Conservation (phyloP, 768 basidiomycete genomes). For the Leccinum incarnatum region DNA sequence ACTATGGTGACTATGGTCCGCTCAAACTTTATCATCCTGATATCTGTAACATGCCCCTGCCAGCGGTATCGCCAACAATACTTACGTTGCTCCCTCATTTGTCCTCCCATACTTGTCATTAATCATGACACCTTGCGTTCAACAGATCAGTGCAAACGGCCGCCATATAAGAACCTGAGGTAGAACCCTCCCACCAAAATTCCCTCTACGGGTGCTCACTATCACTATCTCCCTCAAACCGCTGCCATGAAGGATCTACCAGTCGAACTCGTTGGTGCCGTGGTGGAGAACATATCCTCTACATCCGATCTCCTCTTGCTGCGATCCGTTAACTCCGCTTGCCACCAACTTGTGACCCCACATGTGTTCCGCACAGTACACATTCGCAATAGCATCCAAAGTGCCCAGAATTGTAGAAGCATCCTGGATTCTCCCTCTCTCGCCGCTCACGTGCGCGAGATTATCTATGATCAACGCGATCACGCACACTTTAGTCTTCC, state of each 20-base stretch:
- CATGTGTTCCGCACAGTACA: constrained; percentile 20
- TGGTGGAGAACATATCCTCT: constrained; percentile 24
- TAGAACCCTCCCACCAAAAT: too few species aligned
- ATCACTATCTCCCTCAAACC: background rate
- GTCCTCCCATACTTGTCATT: too few species aligned
- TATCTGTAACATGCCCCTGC: too few species aligned
- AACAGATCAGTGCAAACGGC: too few species aligned
- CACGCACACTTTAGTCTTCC: constrained; percentile 23
- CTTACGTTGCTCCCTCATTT: too few species aligned
- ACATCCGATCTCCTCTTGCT: constrained; percentile 18
- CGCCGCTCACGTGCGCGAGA: constrained; percentile 22
- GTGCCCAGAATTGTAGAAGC: constrained; percentile 23
- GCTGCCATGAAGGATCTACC: constrained; percentile 25
- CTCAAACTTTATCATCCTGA: too few species aligned
- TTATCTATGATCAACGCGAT: constrained; percentile 31
- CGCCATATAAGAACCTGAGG: too few species aligned
- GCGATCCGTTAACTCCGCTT: constrained; percentile 24
- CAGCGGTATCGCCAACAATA: too few species aligned
- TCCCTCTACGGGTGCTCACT: too few species aligned
- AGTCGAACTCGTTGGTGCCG: constrained; percentile 25
- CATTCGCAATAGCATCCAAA: constrained; percentile 25
- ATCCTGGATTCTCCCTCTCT: constrained; percentile 24
- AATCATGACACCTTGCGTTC: too few species aligned
- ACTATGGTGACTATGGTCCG: too few species aligned
- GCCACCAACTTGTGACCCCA: constrained; percentile 26